Evolutionary conservation across 257 asterid genomes (phyloP).

Genomic region (Misopates orontium): DNA sequence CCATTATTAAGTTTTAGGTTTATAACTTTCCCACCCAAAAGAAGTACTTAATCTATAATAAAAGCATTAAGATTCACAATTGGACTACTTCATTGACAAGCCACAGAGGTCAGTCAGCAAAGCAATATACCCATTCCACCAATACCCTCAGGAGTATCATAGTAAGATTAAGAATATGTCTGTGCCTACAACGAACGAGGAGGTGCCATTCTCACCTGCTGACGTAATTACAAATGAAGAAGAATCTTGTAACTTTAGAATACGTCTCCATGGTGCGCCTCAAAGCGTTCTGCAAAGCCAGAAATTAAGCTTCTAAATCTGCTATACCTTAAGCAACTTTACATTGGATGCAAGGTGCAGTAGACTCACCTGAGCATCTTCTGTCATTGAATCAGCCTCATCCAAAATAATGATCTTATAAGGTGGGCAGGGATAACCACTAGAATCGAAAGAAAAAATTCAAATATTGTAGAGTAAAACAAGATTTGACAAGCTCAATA

Average conservation of each 20-base stretch:
- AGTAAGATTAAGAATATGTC: background rate
- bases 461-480: slow-evolving; percentile 13
- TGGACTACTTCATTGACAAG: background rate
- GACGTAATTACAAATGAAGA: slow-evolving; percentile 94
- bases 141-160: background rate
- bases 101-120: background rate
- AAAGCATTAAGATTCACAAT: background rate
- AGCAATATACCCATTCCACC: background rate
- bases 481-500: slow-evolving; percentile 14
- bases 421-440: slow-evolving; percentile 97
- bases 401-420: slow-evolving; percentile 89
- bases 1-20: background rate
- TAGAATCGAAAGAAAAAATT: slow-evolving; percentile 30
- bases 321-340: background rate
- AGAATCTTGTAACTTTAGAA: slow-evolving; percentile 93
- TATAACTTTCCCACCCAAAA: background rate
- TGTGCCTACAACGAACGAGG: background rate
- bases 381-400: slow-evolving; percentile 99
- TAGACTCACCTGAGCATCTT: slow-evolving; percentile 91
- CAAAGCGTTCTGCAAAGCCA: slow-evolving; percentile 78
- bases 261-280: slow-evolving; percentile 97
- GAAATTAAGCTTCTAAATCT: background rate
- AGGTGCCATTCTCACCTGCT: slow-evolving; percentile 60
- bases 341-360: slow-evolving; percentile 2
- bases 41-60: background rate